Base-by-base conservation (phyloP, 176 grass and related monocot species). In the Chloris gayana region DNA sequence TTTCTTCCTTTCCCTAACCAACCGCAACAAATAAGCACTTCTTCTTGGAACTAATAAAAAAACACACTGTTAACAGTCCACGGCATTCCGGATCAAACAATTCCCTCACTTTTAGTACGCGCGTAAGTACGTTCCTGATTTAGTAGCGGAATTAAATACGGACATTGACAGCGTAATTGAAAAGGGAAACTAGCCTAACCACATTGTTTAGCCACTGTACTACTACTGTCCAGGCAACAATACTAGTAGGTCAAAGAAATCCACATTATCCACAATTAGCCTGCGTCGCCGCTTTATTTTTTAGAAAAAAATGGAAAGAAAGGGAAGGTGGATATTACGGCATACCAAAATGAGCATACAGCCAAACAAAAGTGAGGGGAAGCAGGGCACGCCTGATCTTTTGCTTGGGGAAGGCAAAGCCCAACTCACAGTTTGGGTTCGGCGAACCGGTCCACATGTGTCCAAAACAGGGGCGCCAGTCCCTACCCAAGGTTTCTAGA, bases 401-500 rank as follows among this genome's bases (percentile, higher is more conserved):
- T 13, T 51, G 72, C 34, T 15, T 9, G 53, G 73, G 47, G 47
- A 17, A 17, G 46, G 57, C 37, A 58, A 54, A 33, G 18, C 63
- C 30, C 64, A 37, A 29, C n/a, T 38, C 67, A 21, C 74, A 6
- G 60, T 4, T n/a, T n/a, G n/a, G 29, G 11, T 61, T 29, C 9
- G 9, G 4, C n/a, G n/a, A 27, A 27, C 12, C 22, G 31, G 1
- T 5, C 18, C 18, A 53, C 77, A 63, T 64, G 54, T n/a, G 72
- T 82, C 79, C 79, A 77, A 82, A 67, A 35, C 78, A 22, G 39
- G 42, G 64, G 41, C 72, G 65, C 77, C 53, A 57, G 19, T 5
- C 15, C 31, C 50, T 26, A 64, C 82, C 87, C 64, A 75, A 72
- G 54, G 64, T 81, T 89, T 89, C 82, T 12, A 81, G 77, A 89